Percentiles rank a stretch among this genome's conserved stretches.
Conservation (phyloP, 1,284 basidiomycete genomes). For the Microbotryomycetes sp. region DNA sequence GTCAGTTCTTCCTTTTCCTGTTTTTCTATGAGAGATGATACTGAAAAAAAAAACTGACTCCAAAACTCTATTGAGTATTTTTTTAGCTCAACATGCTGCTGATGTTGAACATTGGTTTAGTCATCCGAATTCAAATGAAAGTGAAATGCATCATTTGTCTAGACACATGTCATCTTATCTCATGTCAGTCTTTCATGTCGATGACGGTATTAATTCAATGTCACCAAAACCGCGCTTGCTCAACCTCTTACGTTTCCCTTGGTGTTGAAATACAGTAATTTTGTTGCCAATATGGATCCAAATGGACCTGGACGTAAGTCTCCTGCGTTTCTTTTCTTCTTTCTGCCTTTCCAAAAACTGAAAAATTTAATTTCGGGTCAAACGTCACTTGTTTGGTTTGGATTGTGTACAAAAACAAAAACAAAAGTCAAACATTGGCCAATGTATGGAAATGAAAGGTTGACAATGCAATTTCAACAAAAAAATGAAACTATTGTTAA, state of each 20-base stretch:
- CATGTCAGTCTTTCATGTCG: conserved; percentile 10
- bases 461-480: conserved; percentile 22
- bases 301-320: conserved; percentile 29
- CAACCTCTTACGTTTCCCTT: neutral
- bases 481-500: conserved; percentile 20
- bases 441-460: conserved; percentile 22
- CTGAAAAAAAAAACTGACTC: neutral
- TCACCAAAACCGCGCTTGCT: no score
- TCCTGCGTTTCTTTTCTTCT: neutral
- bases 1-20: conserved; percentile 10
- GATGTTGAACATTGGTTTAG: conserved; percentile 26
- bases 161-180: conserved; percentile 31
- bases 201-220: no score
- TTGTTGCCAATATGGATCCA: conserved; percentile 21
- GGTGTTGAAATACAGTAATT: conserved; percentile 18
- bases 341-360: neutral
- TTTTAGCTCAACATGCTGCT: conserved; percentile 26
- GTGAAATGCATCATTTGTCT: conserved; percentile 11
- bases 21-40: neutral
- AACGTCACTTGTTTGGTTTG: no score
- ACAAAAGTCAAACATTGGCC: conserved; percentile 30
- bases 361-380: neutral
- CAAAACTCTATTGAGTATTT: neutral
- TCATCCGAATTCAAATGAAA: conserved; percentile 15
- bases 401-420: no score